A percentile compares a stretch with the other conserved stretches of the same genome.
These are phyloP conservation scores for Ceratobasidium papillatum DNA, from an alignment of 1,284 basidiomycete species.

Conservation along the genomic window DNA sequence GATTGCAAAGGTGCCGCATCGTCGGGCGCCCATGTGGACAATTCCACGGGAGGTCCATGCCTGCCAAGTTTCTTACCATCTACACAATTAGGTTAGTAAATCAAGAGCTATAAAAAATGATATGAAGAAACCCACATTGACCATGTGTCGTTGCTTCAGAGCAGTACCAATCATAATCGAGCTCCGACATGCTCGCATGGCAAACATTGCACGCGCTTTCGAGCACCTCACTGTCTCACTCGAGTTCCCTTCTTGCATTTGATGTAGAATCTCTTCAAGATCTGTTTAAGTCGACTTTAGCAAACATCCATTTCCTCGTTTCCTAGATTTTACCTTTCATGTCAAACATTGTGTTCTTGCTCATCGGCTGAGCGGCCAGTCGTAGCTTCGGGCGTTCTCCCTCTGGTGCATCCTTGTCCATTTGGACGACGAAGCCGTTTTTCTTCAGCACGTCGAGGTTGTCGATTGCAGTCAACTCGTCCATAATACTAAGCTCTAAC, in stretches of 20 bases:
- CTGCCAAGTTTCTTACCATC: conserved; percentile 93
- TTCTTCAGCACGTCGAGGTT: conserved; percentile 80
- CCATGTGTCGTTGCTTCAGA: conserved; percentile 82
- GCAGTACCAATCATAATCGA: conserved; percentile 97
- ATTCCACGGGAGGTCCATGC: conserved; percentile 97
- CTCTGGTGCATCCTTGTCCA: conserved; percentile 63
- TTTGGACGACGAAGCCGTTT: conserved; percentile 86
- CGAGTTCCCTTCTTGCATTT: conserved; percentile 78
- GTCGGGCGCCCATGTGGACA: conserved; percentile 97
- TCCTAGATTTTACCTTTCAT: conserved; percentile 60
- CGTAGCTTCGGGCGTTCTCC: conserved; percentile 65
- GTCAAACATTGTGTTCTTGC: conserved; percentile 87
- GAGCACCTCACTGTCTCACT: conserved; percentile 88
- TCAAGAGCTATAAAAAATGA: conserved; percentile 27
- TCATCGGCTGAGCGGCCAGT: conserved; percentile 87
- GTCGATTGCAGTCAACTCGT: conserved; percentile 89
- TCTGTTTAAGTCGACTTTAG: conserved; percentile 61
- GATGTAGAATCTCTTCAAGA: conserved; percentile 91
- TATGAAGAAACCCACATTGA: conserved; percentile 61
- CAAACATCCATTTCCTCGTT: background rate
- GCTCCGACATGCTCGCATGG: conserved; percentile 92
- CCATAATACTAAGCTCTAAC: conserved; percentile 87
- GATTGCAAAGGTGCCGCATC: conserved; percentile 78
- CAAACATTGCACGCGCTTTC: conserved; percentile 96
- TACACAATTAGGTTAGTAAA: conserved; percentile 49